Conservation (phyloP, 345 rosid species). For the Firmiana major region DNA sequence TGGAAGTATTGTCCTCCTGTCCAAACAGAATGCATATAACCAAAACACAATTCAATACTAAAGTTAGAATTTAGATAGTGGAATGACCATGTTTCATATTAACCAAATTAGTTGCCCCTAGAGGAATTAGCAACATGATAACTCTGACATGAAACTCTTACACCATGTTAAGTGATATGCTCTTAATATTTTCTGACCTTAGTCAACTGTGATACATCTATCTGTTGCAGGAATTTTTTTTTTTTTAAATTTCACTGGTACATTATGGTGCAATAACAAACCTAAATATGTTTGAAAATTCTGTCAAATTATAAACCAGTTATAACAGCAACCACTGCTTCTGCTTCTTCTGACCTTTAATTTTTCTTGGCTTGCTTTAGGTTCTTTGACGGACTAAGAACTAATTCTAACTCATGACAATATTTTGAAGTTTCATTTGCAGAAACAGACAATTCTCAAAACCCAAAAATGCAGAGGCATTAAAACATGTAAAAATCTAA, state of each 20-base stretch:
- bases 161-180: background rate
- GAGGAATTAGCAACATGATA: background rate
- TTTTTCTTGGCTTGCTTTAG: background rate
- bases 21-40: background rate
- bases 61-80: background rate
- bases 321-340: background rate
- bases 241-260: background rate
- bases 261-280: no score
- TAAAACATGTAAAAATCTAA: background rate
- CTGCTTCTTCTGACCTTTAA: background rate
- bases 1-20: constrained; percentile 29
- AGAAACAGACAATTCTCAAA: background rate
- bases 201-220: no score
- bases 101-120: background rate
- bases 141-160: background rate
- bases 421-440: background rate
- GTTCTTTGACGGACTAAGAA: background rate
- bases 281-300: background rate
- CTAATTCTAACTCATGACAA: background rate
- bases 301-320: background rate
- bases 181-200: no score
- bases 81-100: background rate
- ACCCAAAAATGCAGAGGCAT: background rate
- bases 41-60: background rate
- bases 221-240: background rate